Conservation (phyloP, 2,329 filamentous ascomycete species). For the Parastagonospora avenae region DNA sequence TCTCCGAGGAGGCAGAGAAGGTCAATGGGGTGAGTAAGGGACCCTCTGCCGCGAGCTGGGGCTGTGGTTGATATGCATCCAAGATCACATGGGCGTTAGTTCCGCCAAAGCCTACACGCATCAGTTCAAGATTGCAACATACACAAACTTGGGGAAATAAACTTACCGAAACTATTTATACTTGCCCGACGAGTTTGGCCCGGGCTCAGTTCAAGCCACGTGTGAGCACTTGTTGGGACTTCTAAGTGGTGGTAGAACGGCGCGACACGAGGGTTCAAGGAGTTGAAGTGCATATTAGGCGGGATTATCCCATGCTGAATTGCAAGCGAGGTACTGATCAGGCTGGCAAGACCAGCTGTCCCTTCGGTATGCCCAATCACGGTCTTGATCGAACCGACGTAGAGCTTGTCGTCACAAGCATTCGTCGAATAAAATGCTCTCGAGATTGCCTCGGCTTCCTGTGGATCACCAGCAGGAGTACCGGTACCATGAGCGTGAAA, state of each 20-base stretch:
- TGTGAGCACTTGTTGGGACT: constrained; percentile 3
- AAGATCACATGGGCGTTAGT: constrained; percentile 33
- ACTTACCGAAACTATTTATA: constrained; percentile 30
- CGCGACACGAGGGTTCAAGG: constrained; percentile 11
- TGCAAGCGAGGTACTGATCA: constrained; percentile 46
- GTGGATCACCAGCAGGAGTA: constrained; percentile 55
- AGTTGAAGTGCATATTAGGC: constrained; percentile 17
- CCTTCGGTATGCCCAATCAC: constrained; percentile 50
- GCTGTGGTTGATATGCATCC: constrained; percentile 10
- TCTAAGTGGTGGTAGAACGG: neutral
- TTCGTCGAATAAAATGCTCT: constrained; percentile 4
- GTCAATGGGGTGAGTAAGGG: neutral
- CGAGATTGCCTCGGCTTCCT: constrained; percentile 18
- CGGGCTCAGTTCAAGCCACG: constrained; percentile 14
- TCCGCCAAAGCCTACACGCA: constrained; percentile 32
- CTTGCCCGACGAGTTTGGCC: constrained; percentile 11
- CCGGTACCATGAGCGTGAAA: constrained; percentile 59
- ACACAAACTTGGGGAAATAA: too few species aligned
- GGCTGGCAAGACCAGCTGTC: constrained; percentile 40
- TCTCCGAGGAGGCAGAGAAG: constrained; percentile 11
- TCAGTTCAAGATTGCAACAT: too few species aligned
- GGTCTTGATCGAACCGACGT: constrained; percentile 33
- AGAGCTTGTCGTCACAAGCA: neutral
- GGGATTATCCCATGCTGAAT: constrained; percentile 45
- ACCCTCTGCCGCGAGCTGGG: too few species aligned